phyloP scores from a whole-genome alignment of 2,329 filamentous ascomycete species.

The Penicillium sp. region DNA sequence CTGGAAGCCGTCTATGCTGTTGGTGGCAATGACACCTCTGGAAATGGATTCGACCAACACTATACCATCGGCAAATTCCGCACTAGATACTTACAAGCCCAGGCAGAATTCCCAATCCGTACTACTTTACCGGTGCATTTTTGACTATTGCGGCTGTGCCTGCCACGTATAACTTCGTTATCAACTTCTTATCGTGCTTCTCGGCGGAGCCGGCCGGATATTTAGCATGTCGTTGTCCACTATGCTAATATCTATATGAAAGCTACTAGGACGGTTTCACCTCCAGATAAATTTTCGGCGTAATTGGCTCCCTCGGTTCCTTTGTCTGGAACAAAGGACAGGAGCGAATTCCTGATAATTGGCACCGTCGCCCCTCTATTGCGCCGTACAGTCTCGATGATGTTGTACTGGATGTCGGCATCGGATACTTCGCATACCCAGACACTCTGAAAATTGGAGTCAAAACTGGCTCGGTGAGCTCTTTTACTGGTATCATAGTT shows the following conservation, averaged over 20 bases:
- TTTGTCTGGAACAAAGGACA: constrained; percentile 9
- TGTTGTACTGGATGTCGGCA: constrained; percentile 1
- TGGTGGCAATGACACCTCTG: constrained; percentile 7
- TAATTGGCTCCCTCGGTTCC: background rate
- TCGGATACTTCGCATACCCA: constrained; percentile 9
- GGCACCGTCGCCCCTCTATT: constrained; percentile 4
- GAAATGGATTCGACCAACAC: constrained; percentile 3
- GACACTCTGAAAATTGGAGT: constrained; percentile 4
- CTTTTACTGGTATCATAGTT: constrained; percentile 5
- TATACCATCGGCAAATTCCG: constrained; percentile 9
- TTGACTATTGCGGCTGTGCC: constrained; percentile 7
- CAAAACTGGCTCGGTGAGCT: constrained; percentile 7
- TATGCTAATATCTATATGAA: background rate
- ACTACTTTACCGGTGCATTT: constrained; percentile 9
- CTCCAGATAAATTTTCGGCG: constrained; percentile 5
- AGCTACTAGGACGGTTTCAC: constrained; percentile 2
- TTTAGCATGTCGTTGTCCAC: background rate
- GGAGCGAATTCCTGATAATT: constrained; percentile 4
- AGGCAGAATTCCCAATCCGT: constrained; percentile 5
- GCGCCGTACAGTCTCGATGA: constrained; percentile 6
- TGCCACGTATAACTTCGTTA: constrained; percentile 7
- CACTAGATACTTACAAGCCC: background rate
- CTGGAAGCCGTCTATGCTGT: constrained; percentile 5
- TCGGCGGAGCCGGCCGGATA: constrained; percentile 8
- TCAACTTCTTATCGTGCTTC: constrained; percentile 9